Base-by-base conservation (phyloP, 2,329 filamentous ascomycete genomes). In the Phyllosticta citriasiana region DNA sequence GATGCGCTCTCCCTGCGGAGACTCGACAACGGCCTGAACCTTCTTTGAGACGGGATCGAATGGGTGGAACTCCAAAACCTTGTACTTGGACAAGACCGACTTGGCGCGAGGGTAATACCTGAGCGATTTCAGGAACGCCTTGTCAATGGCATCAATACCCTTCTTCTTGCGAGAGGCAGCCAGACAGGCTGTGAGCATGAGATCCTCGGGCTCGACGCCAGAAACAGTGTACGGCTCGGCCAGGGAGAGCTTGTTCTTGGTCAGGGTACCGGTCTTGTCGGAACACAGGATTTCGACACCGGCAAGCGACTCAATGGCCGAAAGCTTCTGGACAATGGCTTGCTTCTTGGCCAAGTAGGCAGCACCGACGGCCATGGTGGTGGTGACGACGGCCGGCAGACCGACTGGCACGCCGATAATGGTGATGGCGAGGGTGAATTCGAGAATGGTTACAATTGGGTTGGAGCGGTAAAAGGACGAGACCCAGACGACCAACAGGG, bases 31-130 rank as follows among this genome's bases (percentile, higher is more conserved):
- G 58, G 91, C 90, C 68, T 85, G 86, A 62, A 96, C 90, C 80
- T 95, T 96, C 82, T 96, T 96, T 73, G 89, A 94, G 71, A 96
- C 90, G 64, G 91, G 91, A 73, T 96, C 91, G 76, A 96, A 96
- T 65, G 91, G 91, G 75, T 85, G 83, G 81, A 95, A 96, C 53
- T 92, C 84, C 67, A 93, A 77, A 63, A 92, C 88, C 77, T 87
- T 88, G 83, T 93, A 95, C 79, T 90, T 89, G 78, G 84, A 84
- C 60, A 96, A 84, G 60, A 88, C 86, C 64, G 79, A 76, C 82
- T 94, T 95, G 77, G 89, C 90, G 65, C 84, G 84, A 65, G 91
- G 91, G 74, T 95, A 96, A 79, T 81, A 87, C 72, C 84, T 84
- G 65, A 96, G 85, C 24, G 88, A 84, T 80, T 94, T 95, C 68